Evolutionary conservation across 139 green algal species (phyloP).

Genomic region (Astrephomene gubernaculifera): DNA sequence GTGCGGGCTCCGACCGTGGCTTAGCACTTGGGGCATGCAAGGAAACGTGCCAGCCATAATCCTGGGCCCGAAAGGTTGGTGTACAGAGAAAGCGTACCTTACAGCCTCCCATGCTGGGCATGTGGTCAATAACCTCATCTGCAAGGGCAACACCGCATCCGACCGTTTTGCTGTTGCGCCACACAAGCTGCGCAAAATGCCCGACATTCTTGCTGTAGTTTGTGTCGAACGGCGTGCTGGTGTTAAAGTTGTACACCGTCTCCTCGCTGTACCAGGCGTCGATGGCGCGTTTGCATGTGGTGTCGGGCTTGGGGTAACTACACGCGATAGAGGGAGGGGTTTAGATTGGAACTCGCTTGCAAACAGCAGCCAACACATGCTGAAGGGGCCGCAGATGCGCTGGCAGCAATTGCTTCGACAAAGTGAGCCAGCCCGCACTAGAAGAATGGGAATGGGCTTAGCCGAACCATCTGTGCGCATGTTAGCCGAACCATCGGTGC

Average conservation of each 20-base stretch:
- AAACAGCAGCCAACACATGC: too few species aligned
- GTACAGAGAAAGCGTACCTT: too few species aligned
- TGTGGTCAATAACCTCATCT: neutral
- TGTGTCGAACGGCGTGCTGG: neutral
- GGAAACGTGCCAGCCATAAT: too few species aligned
- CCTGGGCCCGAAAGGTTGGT: too few species aligned
- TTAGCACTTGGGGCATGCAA: too few species aligned
- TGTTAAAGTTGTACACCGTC: slow-evolving; percentile 14
- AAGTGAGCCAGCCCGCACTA: too few species aligned
- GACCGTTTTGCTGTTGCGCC: neutral
- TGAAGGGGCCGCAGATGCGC: neutral
- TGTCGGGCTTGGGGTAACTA: slow-evolving; percentile 28
- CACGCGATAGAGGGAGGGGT: neutral
- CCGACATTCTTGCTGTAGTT: neutral
- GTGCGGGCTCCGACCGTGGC: too few species aligned
- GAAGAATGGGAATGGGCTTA: too few species aligned
- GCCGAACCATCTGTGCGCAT: too few species aligned
- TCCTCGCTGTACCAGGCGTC: slow-evolving; percentile 31
- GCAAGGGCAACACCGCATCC: slow-evolving; percentile 18
- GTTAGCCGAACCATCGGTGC: neutral
- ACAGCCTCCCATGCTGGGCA: slow-evolving; percentile 1
- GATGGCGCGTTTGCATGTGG: slow-evolving; percentile 11
- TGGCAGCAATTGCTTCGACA: neutral
- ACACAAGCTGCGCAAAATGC: slow-evolving; percentile 16
- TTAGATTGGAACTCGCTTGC: neutral